Conservation (phyloP, 345 rosid species). For the Syzygium oleosum region DNA sequence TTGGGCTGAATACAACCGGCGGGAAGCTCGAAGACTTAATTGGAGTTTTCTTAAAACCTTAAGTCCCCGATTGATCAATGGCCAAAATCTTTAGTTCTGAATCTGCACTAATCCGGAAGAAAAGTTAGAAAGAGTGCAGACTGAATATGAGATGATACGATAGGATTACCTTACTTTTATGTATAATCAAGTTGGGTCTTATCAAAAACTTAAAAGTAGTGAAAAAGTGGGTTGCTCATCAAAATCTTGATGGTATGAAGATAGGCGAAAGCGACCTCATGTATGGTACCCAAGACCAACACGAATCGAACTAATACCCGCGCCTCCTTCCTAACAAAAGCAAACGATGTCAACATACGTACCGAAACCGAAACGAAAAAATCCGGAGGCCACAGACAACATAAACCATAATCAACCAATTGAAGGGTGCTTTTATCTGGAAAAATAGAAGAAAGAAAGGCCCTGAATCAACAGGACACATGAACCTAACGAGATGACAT, state of each 20-base stretch:
- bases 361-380: background rate
- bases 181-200: background rate
- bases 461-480: background rate
- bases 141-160: background rate
- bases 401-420: background rate
- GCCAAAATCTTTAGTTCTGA: background rate
- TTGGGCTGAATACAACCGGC: background rate
- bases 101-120: background rate
- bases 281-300: background rate
- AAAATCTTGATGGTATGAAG: background rate
- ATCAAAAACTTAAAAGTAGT: background rate
- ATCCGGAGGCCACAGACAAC: background rate
- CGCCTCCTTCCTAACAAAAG: background rate
- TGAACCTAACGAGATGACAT: background rate
- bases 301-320: background rate
- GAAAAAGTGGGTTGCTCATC: background rate
- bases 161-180: background rate
- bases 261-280: background rate
- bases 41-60: background rate
- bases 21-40: background rate
- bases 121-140: background rate
- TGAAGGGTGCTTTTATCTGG: background rate
- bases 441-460: background rate
- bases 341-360: background rate
- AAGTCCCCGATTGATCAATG: rapidly evolving